Percentiles rank a stretch among this genome's conserved stretches.
These are phyloP conservation scores for Eragrostis nindensis DNA, from an alignment of 176 grass and related monocot species.

Conservation along the genomic window DNA sequence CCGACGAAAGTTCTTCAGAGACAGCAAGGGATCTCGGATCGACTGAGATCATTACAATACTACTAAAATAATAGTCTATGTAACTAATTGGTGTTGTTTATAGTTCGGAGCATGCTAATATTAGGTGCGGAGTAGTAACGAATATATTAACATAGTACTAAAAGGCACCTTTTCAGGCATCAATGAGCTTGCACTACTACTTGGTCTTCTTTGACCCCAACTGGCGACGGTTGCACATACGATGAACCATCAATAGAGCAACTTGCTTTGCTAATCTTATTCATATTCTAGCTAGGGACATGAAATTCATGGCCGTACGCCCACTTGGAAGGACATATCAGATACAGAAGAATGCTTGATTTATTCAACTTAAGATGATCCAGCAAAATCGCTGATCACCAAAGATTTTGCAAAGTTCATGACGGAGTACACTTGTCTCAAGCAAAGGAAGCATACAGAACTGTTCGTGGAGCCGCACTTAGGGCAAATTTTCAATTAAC, in stretches of 20 bases:
- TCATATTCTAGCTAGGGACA: neutral
- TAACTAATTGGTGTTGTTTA: neutral
- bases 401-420: neutral
- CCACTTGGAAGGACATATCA: neutral
- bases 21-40: neutral
- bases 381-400: neutral
- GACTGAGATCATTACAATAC: neutral
- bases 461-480: neutral
- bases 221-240: neutral
- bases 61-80: neutral
- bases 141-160: neutral
- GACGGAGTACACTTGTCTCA: neutral
- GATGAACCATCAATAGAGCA: neutral
- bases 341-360: neutral
- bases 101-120: neutral
- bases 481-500: neutral
- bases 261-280: neutral
- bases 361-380: neutral
- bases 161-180: slow-evolving; percentile 5
- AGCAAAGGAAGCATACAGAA: neutral
- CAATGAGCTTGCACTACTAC: neutral
- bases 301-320: neutral
- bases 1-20: slow-evolving; percentile 9
- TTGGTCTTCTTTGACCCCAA: slow-evolving; percentile 15
- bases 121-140: neutral